Base-by-base conservation (phyloP, 768 basidiomycete genomes). In the Lyophyllum semitale region DNA sequence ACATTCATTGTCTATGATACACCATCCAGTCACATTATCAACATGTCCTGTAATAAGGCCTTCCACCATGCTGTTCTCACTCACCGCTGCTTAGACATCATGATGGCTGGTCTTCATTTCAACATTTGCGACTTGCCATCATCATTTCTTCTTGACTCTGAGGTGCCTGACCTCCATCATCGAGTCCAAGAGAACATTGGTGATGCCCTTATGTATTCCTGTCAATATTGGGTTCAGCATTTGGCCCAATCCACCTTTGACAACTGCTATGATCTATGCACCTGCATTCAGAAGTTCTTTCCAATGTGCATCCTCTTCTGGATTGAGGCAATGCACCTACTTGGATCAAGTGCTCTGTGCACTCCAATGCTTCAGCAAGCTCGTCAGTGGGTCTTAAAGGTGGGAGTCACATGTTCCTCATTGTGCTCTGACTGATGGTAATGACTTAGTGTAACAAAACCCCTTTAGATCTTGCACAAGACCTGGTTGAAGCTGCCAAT, bases 261-360 rank as follows among this genome's bases (percentile, higher is more conserved):
- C 35, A 13, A 37, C 15, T 8, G 8, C 11, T 4, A 37, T n/a
- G n/a, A 37, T 17, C 15, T 37, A 37, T 22, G 23, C 3, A 29
- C 8, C 17, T 7, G n/a, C 11, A 45, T 63, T 33, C 8, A 33
- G 4, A 37, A 60, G 1, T 63, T 66, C 25, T 51, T 66, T 26
- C 27, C 47, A 25, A 30, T 66, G 25, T 55, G 35, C 35, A 52
- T 59, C 1, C 57, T 68, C 3, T 65, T 68, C 51, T 68, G 65
- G 67, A 66, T 67, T 30, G 65, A 68, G 46, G 61, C 63, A 11
- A 68, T 68, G 67, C 64, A 66, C 51, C 59, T 68, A 8, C 56
- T 67, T 18, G 51, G 51, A 17, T 60, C 49, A 3, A 15, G 48
- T 12, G 18, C n/a, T 25, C 58, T 45, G 25, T 65, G 66, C 57